Base-by-base conservation (phyloP, 202 grass and related monocot species). In the Digitaria exilis region DNA sequence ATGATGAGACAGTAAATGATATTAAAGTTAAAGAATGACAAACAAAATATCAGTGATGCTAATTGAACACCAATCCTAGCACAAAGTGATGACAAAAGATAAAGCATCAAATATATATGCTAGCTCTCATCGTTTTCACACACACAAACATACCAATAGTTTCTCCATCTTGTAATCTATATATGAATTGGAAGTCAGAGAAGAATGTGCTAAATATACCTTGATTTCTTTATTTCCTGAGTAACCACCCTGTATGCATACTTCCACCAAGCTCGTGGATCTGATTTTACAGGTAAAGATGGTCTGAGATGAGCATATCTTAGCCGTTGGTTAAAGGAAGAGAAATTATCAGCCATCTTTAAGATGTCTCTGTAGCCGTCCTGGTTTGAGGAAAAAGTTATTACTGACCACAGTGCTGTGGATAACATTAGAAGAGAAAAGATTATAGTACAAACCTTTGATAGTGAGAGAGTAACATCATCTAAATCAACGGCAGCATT, bases 341-440 rank as follows among this genome's bases (percentile, higher is more conserved):
- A 91, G 84, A 98, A 98, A 85, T 95, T 98, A 86, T 98, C 95
- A 28, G 92, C 92, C 95, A 93, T 91, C 82, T 93, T 93, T 75
- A 98, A 86, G 69, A 98, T 93, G 83, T 98, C 95, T 82, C 88
- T 93, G 73, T 98, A 98, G 28, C 92, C 90, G 77, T 95, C 87
- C 95, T 98, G 83, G 45, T 79, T 79, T 31, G 8, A 72, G 61
- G 37, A 60, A 82, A 78, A 73, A 8, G 7, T 14, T 61, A 65
- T 73, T 78, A 59, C 24, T 21, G 56, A 66, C 51, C 55, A 49
- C 15, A 26, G 17, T 68, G 49, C 10, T 67, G 62, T 65, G 37
- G 24, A 67, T 30, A 80, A 43, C 58, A 86, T 29, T 64, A 14
- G 19, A 39, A 41, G 4, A 30, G 44, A 32, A 21, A 71, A 42